Evolutionary conservation across 2,329 filamentous ascomycete genomes (phyloP).

Genomic region (Hyphodiscus sp.): DNA sequence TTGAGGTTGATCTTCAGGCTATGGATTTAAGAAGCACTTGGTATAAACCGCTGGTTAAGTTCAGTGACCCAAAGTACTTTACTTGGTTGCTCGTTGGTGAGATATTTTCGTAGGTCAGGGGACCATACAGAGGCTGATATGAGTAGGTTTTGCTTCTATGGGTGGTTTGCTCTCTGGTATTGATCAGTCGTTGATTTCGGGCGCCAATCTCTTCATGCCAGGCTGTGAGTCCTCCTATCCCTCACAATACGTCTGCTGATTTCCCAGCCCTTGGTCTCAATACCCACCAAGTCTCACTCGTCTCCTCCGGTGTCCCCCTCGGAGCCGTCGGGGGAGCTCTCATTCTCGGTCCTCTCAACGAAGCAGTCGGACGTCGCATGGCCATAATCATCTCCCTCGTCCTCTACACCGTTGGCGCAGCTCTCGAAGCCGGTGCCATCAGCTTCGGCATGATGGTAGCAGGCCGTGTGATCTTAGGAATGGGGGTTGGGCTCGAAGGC

Average conservation of each 20-base stretch:
- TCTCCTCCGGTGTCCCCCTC: constrained; percentile 65
- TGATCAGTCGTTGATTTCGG: constrained; percentile 67
- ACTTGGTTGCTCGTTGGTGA: constrained; percentile 36
- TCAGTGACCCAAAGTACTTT: constrained; percentile 57
- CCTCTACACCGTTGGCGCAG: constrained; percentile 64
- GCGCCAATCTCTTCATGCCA: constrained; percentile 63
- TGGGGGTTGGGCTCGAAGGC: constrained; percentile 66
- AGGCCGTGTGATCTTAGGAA: constrained; percentile 60
- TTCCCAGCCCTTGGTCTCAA: constrained; percentile 45
- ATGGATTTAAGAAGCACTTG: constrained; percentile 21
- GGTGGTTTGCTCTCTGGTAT: constrained; percentile 66
- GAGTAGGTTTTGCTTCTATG: constrained; percentile 61
- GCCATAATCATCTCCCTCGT: constrained; percentile 64
- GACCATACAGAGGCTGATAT: background rate
- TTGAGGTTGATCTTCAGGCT: constrained; percentile 27
- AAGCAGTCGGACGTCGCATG: constrained; percentile 59
- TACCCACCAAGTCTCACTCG: constrained; percentile 53
- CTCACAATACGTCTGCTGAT: background rate
- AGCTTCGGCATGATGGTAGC: constrained; percentile 67
- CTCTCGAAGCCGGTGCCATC: constrained; percentile 59
- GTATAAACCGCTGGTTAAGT: constrained; percentile 45
- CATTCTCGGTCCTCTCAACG: constrained; percentile 60
- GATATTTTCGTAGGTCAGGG: background rate
- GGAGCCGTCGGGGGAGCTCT: constrained; percentile 66
- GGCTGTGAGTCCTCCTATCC: constrained; percentile 10